Base-by-base conservation (phyloP, 106 monocot species). In the Dioscorea zingiberensis region DNA sequence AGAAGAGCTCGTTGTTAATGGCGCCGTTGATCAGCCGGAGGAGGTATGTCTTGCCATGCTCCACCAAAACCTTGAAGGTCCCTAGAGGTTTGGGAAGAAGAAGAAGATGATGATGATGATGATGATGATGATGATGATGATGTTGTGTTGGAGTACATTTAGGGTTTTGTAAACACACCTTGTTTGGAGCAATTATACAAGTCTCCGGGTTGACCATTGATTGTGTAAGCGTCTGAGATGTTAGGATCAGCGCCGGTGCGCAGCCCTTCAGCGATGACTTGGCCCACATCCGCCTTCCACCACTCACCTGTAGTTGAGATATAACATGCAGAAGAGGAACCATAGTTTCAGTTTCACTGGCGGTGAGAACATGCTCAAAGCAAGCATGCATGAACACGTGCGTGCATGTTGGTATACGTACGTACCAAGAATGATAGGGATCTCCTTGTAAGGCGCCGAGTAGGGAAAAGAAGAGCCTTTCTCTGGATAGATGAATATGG, bases 181-280 rank as follows among this genome's bases (percentile, higher is more conserved):
- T 38, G 6, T 10, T 38, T 38, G 38, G 38, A 38, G 38, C 38
- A 38, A 38, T 38, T 38, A 10, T 75, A 73, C 55, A 82, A 60
- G 54, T 82, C 74, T 0, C 86, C 86, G 0, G 86, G 86, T 11
- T 72, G 86, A 17, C 78, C 82, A 47, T 86, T 86, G 60, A 86
- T 82, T 47, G 82, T 86, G 75, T 66, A 78, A 26, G 82, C 78
- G 21, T 85, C 77, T 1, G 85, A 85, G 2, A 70, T 51, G 4
- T 51, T 21, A 17, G 73, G 60, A 21, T 64, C 77, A 11, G 74
- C 81, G 7, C 81, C 77, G 9, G 65, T 74, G 19, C 11, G 70
- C n/a, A 66, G 47, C 14, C 30, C 47, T 7, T 74, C 67, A 4
- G 51, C 44, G 0, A 80, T 62, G 0, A 85, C 56, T 3, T 29